Percentiles rank a stretch among this genome's conserved stretches.
phyloP scores from a whole-genome alignment of 2,329 filamentous ascomycete genomes.

The Cladosporium cucumerinum region DNA sequence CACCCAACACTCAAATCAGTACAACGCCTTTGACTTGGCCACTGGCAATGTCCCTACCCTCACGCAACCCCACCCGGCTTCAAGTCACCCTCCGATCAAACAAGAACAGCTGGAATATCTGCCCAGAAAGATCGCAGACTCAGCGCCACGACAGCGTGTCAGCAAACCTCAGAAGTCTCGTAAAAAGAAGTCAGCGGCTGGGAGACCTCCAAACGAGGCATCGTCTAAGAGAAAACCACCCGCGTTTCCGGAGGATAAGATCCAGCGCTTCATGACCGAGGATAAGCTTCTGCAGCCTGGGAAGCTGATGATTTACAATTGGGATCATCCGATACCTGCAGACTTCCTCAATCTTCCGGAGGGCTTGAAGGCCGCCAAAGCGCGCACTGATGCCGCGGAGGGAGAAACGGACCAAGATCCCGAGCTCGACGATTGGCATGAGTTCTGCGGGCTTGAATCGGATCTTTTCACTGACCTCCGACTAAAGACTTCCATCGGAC shows the following conservation, averaged over 20 bases:
- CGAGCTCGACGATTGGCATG: slow-evolving; percentile 24
- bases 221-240: background rate
- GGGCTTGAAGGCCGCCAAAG: slow-evolving; percentile 26
- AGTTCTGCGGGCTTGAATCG: slow-evolving; percentile 17
- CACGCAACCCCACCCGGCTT: background rate
- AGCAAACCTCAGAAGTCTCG: background rate
- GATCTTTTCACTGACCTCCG: background rate
- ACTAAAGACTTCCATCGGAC: slow-evolving; percentile 17
- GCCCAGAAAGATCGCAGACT: background rate
- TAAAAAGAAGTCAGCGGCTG: background rate
- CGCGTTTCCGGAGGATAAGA: background rate
- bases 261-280: background rate
- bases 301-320: slow-evolving; percentile 20
- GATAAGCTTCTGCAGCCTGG: background rate
- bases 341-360: slow-evolving; percentile 16
- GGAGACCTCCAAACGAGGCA: background rate
- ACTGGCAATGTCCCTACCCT: background rate
- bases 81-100: background rate
- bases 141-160: background rate
- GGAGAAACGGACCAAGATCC: slow-evolving; percentile 17
- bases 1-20: background rate
- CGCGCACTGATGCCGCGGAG: slow-evolving; percentile 13
- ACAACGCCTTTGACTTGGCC: background rate
- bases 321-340: slow-evolving; percentile 9
- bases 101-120: background rate